A percentile compares a stretch with the other conserved stretches of the same genome.
These are phyloP conservation scores for Quercus variabilis DNA, from an alignment of 306 rosid species.

Conservation along the genomic window DNA sequence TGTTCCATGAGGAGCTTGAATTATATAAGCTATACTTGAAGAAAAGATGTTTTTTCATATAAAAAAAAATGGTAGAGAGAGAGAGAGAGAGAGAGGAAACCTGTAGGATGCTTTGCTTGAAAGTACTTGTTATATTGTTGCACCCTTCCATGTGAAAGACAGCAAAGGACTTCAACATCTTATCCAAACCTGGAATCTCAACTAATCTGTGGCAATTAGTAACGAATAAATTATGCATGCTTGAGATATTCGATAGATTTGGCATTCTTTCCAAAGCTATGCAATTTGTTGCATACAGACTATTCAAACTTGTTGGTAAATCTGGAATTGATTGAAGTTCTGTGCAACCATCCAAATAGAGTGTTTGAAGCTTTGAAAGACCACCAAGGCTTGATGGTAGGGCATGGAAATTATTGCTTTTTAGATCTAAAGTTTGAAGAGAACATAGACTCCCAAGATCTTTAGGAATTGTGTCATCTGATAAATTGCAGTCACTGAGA, in stretches of 20 bases:
- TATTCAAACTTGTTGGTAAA: no score
- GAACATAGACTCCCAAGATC: constrained; percentile 2
- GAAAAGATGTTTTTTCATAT: no score
- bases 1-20: no score
- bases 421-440: background rate
- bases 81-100: constrained; percentile 3
- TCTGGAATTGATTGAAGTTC: background rate
- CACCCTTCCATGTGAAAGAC: constrained; percentile 13
- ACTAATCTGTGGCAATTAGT: constrained; percentile 9
- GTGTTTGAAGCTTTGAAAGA: background rate
- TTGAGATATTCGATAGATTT: background rate
- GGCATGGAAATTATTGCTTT: no score
- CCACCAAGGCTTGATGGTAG: no score
- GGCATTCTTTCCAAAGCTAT: constrained; percentile 10
- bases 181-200: constrained; percentile 23
- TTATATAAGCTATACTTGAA: no score
- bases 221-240: background rate
- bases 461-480: background rate
- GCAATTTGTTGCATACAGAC: background rate
- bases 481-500: constrained; percentile 8
- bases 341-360: background rate
- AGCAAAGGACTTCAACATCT: background rate
- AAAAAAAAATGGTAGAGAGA: no score
- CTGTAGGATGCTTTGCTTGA: constrained; percentile 17
- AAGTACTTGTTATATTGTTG: constrained; percentile 5